phyloP scores from a whole-genome alignment of 495 filamentous ascomycete species.

The Xeromyces bisporus region DNA sequence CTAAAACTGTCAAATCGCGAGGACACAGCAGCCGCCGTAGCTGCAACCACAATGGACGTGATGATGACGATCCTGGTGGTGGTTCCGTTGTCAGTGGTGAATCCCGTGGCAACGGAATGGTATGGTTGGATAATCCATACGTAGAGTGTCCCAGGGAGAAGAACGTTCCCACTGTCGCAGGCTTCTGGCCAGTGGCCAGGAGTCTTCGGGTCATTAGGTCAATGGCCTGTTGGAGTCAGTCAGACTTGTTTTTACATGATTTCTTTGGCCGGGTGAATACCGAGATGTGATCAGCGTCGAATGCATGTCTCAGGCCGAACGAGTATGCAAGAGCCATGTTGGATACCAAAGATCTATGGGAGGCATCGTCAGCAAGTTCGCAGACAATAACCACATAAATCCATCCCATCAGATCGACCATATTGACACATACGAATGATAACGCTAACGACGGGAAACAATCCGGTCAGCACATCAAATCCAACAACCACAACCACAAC shows the following conservation, averaged over 20 bases:
- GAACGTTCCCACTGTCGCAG: conserved; percentile 90
- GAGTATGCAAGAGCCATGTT: conserved; percentile 76
- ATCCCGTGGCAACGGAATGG: too few relatives aligned
- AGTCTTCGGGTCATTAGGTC: conserved; percentile 88
- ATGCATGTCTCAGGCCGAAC: conserved; percentile 78
- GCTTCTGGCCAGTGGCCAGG: conserved; percentile 69
- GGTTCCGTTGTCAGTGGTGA: background rate
- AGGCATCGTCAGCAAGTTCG: too few relatives aligned
- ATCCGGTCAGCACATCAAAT: conserved; percentile 4
- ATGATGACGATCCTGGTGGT: conserved; percentile 59
- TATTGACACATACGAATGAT: conserved; percentile 22
- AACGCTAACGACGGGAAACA: conserved; percentile 8
- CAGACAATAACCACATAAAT: too few relatives aligned
- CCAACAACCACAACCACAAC: background rate
- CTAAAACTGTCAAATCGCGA: conserved; percentile 63
- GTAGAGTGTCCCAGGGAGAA: conserved; percentile 91
- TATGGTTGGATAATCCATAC: conserved; percentile 14
- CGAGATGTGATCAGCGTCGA: conserved; percentile 93
- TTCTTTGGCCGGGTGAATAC: conserved; percentile 13
- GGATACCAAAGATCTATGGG: conserved; percentile 46
- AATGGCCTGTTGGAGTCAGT: conserved; percentile 45
- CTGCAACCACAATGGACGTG: conserved; percentile 82
- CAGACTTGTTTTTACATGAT: background rate
- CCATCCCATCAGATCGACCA: too few relatives aligned
- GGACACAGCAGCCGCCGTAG: conserved; percentile 67